Conservation (phyloP, 495 filamentous ascomycete species). For the Hyaloscypha finlandica region DNA sequence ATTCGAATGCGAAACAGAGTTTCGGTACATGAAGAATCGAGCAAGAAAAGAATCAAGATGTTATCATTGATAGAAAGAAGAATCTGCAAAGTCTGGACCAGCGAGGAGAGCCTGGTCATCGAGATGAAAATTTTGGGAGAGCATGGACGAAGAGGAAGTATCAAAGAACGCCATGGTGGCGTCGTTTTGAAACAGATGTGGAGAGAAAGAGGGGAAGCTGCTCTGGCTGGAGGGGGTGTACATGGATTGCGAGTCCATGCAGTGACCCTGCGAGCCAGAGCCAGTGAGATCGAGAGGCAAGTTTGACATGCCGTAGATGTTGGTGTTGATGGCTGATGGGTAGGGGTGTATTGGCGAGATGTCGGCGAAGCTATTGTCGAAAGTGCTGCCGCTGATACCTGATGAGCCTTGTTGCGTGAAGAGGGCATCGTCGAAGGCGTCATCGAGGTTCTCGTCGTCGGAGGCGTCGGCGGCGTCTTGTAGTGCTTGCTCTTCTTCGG, state of each 20-base stretch:
- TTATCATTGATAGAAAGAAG: background rate
- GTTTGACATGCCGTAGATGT: slow-evolving; percentile 24
- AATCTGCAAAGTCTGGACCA: slow-evolving; percentile 5
- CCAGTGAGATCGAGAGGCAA: slow-evolving; percentile 25
- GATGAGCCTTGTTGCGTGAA: background rate
- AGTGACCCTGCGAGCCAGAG: slow-evolving; percentile 15
- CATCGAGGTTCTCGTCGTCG: slow-evolving; percentile 17
- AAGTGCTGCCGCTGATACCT: background rate
- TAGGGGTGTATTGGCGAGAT: slow-evolving; percentile 9
- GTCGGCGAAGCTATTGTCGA: slow-evolving; percentile 5
- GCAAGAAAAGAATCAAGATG: background rate
- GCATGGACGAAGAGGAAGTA: slow-evolving; percentile 7
- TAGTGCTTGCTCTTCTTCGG: slow-evolving; percentile 5
- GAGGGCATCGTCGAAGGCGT: slow-evolving; percentile 17
- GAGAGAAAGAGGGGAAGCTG: slow-evolving; percentile 20
- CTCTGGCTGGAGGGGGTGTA: slow-evolving; percentile 18
- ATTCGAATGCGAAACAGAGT: background rate
- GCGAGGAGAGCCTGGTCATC: background rate
- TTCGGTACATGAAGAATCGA: background rate
- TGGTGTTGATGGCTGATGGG: slow-evolving; percentile 16
- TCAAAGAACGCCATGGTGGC: slow-evolving; percentile 20
- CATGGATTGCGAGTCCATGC: slow-evolving; percentile 18
- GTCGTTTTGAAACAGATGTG: background rate
- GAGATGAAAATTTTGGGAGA: background rate
- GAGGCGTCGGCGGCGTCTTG: slow-evolving; percentile 21